A percentile compares a stretch with the other conserved stretches of the same genome.
phyloP scores from a whole-genome alignment of 441 rosid genomes.

The Francoa sonchifolia region DNA sequence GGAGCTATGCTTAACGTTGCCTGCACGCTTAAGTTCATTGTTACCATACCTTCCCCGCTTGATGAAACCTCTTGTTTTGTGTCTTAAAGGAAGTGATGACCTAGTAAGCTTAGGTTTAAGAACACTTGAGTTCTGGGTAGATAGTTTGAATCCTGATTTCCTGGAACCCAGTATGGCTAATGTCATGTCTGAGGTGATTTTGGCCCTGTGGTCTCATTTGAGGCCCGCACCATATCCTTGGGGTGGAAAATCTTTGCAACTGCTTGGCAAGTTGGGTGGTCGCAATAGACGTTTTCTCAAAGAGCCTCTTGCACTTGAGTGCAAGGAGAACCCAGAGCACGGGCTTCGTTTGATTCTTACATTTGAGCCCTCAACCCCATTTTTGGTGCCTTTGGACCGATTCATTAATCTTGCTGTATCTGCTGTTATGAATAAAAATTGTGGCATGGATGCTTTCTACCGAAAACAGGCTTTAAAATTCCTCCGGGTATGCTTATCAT shows the following conservation, averaged over 20 bases:
- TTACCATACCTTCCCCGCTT: constrained; percentile 88
- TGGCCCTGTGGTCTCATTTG: constrained; percentile 93
- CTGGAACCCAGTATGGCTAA: constrained; percentile 96
- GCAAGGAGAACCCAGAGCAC: constrained; percentile 98
- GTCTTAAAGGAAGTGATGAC: constrained; percentile 86
- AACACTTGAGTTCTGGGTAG: constrained; percentile 99
- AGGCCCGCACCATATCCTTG: constrained; percentile 92
- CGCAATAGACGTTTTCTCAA: constrained; percentile 88
- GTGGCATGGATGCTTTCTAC: constrained; percentile 56
- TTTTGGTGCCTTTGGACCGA: constrained; percentile 91
- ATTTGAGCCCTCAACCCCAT: constrained; percentile 91
- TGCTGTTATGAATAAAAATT: constrained; percentile 57
- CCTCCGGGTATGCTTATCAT: constrained; percentile 75
- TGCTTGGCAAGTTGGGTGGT: constrained; percentile 97
- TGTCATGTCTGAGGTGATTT: constrained; percentile 94
- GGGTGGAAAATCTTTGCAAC: constrained; percentile 90
- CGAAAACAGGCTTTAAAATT: constrained; percentile 83
- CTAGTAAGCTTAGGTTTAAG: constrained; percentile 82
- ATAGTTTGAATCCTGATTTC: constrained; percentile 96
- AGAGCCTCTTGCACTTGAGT: constrained; percentile 94
- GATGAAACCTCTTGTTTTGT: constrained; percentile 87
- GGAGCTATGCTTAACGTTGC: constrained; percentile 88
- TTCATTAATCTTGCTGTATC: constrained; percentile 92
- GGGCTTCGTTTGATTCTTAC: constrained; percentile 95
- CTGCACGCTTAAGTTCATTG: constrained; percentile 96